Percentiles rank a stretch among this genome's conserved stretches.
These are phyloP conservation scores for Stephania japonica DNA, from an alignment of 164 flowering plant species.

Conservation along the genomic window DNA sequence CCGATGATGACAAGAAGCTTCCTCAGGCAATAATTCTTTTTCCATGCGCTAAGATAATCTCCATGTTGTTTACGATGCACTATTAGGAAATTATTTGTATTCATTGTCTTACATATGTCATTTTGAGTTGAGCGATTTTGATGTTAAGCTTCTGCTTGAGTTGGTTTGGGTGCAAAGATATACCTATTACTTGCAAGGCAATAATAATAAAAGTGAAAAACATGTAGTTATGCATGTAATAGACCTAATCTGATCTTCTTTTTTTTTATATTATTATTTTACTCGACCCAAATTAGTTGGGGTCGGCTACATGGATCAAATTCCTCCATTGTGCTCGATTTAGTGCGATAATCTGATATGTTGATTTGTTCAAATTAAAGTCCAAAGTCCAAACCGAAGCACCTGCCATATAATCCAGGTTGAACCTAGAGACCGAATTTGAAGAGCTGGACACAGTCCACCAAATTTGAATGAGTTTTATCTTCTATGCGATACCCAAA, in stretches of 20 bases:
- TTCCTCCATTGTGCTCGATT: too few species aligned
- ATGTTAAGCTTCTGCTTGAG: background rate
- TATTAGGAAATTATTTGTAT: background rate
- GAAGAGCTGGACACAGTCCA: too few species aligned
- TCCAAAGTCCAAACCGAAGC: background rate
- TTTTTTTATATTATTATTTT: too few species aligned
- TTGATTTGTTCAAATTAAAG: background rate
- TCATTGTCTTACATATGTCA: background rate
- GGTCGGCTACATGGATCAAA: too few species aligned
- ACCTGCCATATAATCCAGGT: too few species aligned
- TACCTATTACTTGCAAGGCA: too few species aligned
- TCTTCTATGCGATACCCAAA: too few species aligned
- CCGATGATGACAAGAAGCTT: slow-evolving; percentile 95
- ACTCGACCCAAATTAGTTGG: too few species aligned
- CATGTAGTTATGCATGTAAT: background rate
- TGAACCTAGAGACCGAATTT: too few species aligned
- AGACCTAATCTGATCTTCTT: background rate
- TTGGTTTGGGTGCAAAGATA: background rate
- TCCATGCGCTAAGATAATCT: background rate
- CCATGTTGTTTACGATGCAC: background rate
- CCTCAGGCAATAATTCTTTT: slow-evolving; percentile 60
- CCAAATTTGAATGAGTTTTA: too few species aligned
- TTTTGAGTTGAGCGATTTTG: background rate
- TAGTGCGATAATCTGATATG: too few species aligned
- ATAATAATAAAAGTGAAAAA: background rate